These are phyloP conservation scores for Trichothecium roseum DNA, from an alignment of 2,329 filamentous ascomycete genomes.

Conservation along the genomic window DNA sequence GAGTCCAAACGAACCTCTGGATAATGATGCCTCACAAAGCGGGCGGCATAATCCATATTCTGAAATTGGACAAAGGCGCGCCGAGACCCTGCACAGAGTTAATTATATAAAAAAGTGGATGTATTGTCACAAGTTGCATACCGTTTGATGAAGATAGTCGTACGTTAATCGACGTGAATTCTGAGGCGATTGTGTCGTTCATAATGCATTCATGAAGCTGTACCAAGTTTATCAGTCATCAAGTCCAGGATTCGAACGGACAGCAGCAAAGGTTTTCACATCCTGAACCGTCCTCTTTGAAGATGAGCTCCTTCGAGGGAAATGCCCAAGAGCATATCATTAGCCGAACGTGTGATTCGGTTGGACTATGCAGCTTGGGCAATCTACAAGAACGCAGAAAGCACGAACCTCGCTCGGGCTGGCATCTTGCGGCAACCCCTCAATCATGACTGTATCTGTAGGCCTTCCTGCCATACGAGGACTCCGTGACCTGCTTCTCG, in stretches of 20 bases:
- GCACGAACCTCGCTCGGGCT: constrained; percentile 40
- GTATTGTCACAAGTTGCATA: constrained; percentile 7
- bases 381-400: constrained; percentile 1
- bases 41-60: constrained; percentile 25
- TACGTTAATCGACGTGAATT: constrained; percentile 27
- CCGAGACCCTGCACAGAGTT: constrained; percentile 21
- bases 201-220: constrained; percentile 27
- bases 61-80: constrained; percentile 32
- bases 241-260: background rate
- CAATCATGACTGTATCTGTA: constrained; percentile 43
- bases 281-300: too few species aligned
- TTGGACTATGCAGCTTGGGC: too few species aligned
- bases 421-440: constrained; percentile 39
- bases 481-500: constrained; percentile 22
- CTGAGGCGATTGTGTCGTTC: constrained; percentile 20
- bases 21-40: constrained; percentile 32
- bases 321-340: too few species aligned
- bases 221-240: constrained; percentile 12
- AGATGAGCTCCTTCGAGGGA: too few species aligned
- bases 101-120: constrained; percentile 2
- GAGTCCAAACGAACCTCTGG: constrained; percentile 27
- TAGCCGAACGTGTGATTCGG: too few species aligned
- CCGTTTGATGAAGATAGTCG: constrained; percentile 25
- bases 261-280: too few species aligned
- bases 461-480: constrained; percentile 29